phyloP scores from a whole-genome alignment of 192 early-diverging fungal species.

The Podila epigama region DNA sequence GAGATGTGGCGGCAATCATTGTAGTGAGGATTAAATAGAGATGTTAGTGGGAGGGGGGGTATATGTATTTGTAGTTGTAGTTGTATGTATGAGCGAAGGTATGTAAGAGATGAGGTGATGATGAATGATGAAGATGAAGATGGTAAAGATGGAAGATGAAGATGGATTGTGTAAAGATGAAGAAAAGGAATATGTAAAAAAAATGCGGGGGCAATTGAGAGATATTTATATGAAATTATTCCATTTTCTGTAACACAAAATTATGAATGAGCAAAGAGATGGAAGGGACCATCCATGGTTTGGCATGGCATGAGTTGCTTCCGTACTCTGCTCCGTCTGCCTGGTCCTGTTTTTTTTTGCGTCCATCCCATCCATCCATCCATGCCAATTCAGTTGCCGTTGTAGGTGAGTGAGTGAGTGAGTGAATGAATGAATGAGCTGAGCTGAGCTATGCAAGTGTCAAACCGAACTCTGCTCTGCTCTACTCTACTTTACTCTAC shows the following conservation, averaged over 20 bases:
- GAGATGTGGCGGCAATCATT: conserved; percentile 32
- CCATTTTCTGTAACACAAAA: background rate
- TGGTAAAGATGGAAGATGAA: background rate
- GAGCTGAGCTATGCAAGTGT: too few species aligned
- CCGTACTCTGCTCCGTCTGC: too few species aligned
- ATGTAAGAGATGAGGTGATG: background rate
- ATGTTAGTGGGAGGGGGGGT: background rate
- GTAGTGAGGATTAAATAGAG: background rate
- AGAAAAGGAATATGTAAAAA: background rate
- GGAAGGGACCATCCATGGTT: too few species aligned
- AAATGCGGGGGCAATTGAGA: background rate
- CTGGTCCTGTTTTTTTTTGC: too few species aligned
- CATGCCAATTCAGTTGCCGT: too few species aligned
- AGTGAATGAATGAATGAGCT: too few species aligned
- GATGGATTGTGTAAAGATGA: background rate
- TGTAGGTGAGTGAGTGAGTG: too few species aligned
- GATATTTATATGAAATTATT: background rate
- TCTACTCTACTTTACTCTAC: too few species aligned
- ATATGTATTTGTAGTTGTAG: background rate
- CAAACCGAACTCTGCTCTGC: too few species aligned
- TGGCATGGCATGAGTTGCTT: too few species aligned
- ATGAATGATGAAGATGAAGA: background rate
- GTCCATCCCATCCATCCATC: too few species aligned
- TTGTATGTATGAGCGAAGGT: too few species aligned
- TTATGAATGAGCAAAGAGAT: background rate